Evolutionary conservation across 1,284 basidiomycete genomes (phyloP).

Genomic region (Chalciporus sp.): DNA sequence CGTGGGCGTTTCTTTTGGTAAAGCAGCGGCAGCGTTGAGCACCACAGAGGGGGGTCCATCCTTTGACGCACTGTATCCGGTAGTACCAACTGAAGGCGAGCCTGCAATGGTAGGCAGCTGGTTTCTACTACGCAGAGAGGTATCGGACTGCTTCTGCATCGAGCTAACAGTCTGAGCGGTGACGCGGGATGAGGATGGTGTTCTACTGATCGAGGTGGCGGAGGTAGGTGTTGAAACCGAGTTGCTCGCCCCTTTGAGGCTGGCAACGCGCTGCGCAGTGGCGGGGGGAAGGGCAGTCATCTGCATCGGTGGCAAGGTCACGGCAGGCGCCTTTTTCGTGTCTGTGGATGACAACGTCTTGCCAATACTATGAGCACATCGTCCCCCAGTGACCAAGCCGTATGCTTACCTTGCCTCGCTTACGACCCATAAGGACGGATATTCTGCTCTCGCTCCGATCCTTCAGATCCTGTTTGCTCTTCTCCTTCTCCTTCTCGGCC

Average conservation of each 20-base stretch:
- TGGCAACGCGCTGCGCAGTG: slow-evolving; percentile 80
- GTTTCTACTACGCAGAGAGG: slow-evolving; percentile 72
- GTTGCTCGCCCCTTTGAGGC: slow-evolving; percentile 59
- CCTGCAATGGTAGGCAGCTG: slow-evolving; percentile 87
- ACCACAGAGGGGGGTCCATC: slow-evolving; percentile 56
- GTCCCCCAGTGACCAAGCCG: slow-evolving; percentile 11
- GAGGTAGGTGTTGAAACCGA: slow-evolving; percentile 44
- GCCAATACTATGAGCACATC: slow-evolving; percentile 17
- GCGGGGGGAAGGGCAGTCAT: slow-evolving; percentile 78
- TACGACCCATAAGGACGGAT: slow-evolving; percentile 85
- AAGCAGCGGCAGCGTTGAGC: slow-evolving; percentile 50
- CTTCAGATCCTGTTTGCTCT: slow-evolving; percentile 75
- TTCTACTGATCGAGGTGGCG: slow-evolving; percentile 43
- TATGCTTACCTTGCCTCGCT: slow-evolving; percentile 83
- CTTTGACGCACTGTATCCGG: slow-evolving; percentile 49
- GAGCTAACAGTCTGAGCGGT: slow-evolving; percentile 79
- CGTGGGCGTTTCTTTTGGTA: slow-evolving; percentile 83
- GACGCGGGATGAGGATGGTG: slow-evolving; percentile 58
- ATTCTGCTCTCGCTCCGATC: slow-evolving; percentile 84
- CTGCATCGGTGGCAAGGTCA: slow-evolving; percentile 84
- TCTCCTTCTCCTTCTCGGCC: slow-evolving; percentile 61
- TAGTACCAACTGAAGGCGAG: slow-evolving; percentile 80
- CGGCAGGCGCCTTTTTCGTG: slow-evolving; percentile 65
- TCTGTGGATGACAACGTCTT: slow-evolving; percentile 88
- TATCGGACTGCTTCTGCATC: slow-evolving; percentile 79